phyloP scores from a whole-genome alignment of 164 flowering plant species.

The Vitis cinerea region DNA sequence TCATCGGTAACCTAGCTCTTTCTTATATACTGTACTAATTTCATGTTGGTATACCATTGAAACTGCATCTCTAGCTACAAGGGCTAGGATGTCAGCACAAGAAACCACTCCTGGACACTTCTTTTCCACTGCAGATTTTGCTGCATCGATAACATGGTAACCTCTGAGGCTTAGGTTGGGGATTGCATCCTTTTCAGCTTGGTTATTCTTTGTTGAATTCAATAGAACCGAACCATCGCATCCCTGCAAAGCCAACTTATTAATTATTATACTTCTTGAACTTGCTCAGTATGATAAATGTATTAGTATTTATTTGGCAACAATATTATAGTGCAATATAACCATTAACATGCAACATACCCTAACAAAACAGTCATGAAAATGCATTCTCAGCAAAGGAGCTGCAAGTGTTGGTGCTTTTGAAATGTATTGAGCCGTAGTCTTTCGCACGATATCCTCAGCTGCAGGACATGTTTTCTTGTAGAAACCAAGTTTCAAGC shows the following conservation, averaged over 20 bases:
- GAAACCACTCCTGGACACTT: conserved; percentile 64
- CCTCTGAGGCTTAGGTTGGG: conserved; percentile 54
- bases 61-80: conserved; percentile 55
- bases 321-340: too few relatives aligned
- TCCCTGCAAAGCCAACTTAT: conserved; percentile 35
- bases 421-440: conserved; percentile 15
- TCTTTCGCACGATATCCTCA: conserved; percentile 25
- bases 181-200: conserved; percentile 45
- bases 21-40: not conserved
- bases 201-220: conserved; percentile 30
- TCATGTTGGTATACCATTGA: conserved; percentile 20
- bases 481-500: conserved; percentile 32
- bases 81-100: conserved; percentile 40
- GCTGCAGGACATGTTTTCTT: conserved; percentile 34
- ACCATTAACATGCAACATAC: conserved; percentile 15
- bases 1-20: too few relatives aligned
- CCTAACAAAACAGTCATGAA: conserved; percentile 64
- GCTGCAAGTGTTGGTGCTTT: conserved; percentile 38
- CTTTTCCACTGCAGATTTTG: conserved; percentile 42
- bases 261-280: not conserved
- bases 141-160: conserved; percentile 46
- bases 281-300: not conserved
- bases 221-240: conserved; percentile 74
- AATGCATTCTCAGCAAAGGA: conserved; percentile 52
- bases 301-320: too few relatives aligned